phyloP scores from a whole-genome alignment of 2,329 filamentous ascomycete species.

The Trematosphaeria pertusa region DNA sequence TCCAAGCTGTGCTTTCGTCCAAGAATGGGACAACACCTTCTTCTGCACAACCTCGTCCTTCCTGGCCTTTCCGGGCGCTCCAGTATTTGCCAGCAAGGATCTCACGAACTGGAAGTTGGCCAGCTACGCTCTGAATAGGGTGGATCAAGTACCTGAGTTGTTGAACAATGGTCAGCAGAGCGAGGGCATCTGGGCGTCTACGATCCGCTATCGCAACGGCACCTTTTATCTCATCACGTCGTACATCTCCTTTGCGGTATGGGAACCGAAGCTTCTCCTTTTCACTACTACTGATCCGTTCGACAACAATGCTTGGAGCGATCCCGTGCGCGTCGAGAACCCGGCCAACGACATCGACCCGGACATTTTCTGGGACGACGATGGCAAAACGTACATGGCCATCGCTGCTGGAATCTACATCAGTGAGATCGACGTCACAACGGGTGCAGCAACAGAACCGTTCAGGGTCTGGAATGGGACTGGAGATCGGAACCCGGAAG shows the following conservation, averaged over 20 bases:
- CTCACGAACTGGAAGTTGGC: slow-evolving; percentile 56
- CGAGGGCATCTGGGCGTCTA: slow-evolving; percentile 47
- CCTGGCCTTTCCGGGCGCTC: slow-evolving; percentile 59
- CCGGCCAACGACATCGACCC: slow-evolving; percentile 59
- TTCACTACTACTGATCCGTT: slow-evolving; percentile 55
- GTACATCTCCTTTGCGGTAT: slow-evolving; percentile 15
- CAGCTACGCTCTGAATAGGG: slow-evolving; percentile 36
- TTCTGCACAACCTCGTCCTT: slow-evolving; percentile 62
- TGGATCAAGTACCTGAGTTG: slow-evolving; percentile 43
- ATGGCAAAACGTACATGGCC: slow-evolving; percentile 53
- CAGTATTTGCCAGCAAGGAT: slow-evolving; percentile 59
- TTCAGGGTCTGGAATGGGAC: slow-evolving; percentile 45
- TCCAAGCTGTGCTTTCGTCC: slow-evolving; percentile 52
- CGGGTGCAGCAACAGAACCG: slow-evolving; percentile 21
- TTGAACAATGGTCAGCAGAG: slow-evolving; percentile 21
- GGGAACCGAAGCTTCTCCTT: slow-evolving; percentile 37
- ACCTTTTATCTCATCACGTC: slow-evolving; percentile 48
- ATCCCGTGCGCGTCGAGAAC: slow-evolving; percentile 56
- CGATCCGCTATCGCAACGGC: slow-evolving; percentile 47
- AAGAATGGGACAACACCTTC: slow-evolving; percentile 50
- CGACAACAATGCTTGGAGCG: slow-evolving; percentile 53
- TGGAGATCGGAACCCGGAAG: slow-evolving; percentile 33
- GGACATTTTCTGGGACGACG: slow-evolving; percentile 58
- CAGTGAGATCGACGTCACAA: slow-evolving; percentile 31
- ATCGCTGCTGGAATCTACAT: slow-evolving; percentile 27